phyloP scores from a whole-genome alignment of 2,329 filamentous ascomycete genomes.

The Fusarium tricinctum region DNA sequence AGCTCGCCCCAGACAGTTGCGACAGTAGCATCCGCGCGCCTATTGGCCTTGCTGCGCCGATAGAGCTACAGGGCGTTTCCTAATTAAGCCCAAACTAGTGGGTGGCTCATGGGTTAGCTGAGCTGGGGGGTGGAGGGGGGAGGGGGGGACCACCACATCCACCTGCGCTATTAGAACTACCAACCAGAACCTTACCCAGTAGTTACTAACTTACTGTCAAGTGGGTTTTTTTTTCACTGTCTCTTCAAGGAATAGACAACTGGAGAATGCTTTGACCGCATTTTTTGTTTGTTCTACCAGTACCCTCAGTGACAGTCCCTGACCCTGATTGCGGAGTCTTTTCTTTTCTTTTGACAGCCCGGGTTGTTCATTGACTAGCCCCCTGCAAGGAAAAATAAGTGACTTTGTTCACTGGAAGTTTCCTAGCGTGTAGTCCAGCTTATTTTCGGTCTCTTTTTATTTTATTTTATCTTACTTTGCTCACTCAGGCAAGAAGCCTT shows the following conservation, averaged over 20 bases:
- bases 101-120: constrained; percentile 47
- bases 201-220: not conserved
- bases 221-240: not conserved
- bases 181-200: not conserved
- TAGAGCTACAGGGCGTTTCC: constrained; percentile 41
- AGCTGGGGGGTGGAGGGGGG: constrained; percentile 42
- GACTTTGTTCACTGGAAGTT: constrained; percentile 8
- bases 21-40: constrained; percentile 46
- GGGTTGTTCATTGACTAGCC: not conserved
- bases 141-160: constrained; percentile 29
- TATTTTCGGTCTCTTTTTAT: constrained; percentile 1
- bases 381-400: constrained; percentile 30
- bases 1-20: constrained; percentile 48
- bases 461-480: constrained; percentile 23
- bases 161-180: constrained; percentile 36
- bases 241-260: not conserved
- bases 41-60: constrained; percentile 47
- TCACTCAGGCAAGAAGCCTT: constrained; percentile 22
- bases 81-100: constrained; percentile 47
- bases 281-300: constrained; percentile 10
- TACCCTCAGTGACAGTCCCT: not conserved
- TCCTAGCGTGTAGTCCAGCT: constrained; percentile 24
- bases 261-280: constrained; percentile 16
- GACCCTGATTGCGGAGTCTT: constrained; percentile 1
- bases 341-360: constrained; percentile 23